Evolutionary conservation across 495 filamentous ascomycete genomes (phyloP).

Genomic region (Aspergillus ostianus): DNA sequence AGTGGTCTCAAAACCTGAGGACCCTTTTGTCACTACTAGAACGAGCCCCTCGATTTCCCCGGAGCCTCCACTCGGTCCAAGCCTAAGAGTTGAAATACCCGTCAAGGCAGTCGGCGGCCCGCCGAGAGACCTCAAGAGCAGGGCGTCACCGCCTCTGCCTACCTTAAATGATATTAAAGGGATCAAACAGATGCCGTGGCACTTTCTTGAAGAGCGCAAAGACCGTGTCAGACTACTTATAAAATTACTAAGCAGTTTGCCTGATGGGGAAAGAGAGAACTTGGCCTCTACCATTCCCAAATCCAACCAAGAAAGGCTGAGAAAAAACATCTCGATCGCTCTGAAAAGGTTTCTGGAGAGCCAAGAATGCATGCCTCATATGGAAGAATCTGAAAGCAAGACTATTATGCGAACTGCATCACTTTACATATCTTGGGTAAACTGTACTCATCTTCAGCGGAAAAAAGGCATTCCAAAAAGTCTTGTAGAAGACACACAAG

Average conservation of each 20-base stretch:
- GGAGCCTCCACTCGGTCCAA: conserved; percentile 12
- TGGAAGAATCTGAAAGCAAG: conserved; percentile 13
- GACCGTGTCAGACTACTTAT: conserved; percentile 36
- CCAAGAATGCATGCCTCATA: conserved; percentile 9
- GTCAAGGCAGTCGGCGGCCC: neutral
- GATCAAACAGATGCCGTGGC: conserved; percentile 22
- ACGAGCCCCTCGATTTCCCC: conserved; percentile 18
- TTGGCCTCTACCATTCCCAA: conserved; percentile 15
- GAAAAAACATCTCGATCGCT: conserved; percentile 6
- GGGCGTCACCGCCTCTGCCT: conserved; percentile 17
- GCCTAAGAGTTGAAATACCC: conserved; percentile 5
- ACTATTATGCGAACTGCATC: conserved; percentile 32
- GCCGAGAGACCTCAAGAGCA: conserved; percentile 1
- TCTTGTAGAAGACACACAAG: conserved; percentile 18
- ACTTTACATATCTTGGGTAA: conserved; percentile 42
- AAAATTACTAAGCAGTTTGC: conserved; percentile 20
- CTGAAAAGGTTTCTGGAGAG: conserved; percentile 13
- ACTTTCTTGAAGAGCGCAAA: conserved; percentile 24
- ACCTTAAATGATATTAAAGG: conserved; percentile 24
- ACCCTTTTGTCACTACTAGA: conserved; percentile 4
- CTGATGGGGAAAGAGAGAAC: conserved; percentile 14
- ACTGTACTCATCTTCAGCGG: conserved; percentile 22
- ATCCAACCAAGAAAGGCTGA: conserved; percentile 9
- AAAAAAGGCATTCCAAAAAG: conserved; percentile 19
- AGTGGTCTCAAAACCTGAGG: conserved; percentile 5